phyloP scores from a whole-genome alignment of 768 basidiomycete species.

The Hydnomerulius pinastri region DNA sequence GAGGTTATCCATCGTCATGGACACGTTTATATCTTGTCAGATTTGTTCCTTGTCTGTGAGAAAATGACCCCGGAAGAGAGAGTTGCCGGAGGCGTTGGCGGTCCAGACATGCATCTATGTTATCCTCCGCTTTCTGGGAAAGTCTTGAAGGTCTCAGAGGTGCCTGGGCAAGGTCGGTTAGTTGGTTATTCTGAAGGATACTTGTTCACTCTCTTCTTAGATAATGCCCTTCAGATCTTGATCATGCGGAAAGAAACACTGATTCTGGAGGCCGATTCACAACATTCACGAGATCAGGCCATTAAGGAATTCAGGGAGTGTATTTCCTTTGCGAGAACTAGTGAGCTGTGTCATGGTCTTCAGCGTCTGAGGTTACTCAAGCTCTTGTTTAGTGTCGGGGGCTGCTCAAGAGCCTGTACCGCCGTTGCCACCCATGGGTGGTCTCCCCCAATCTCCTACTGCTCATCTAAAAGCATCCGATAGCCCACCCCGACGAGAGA shows the following conservation, averaged over 20 bases:
- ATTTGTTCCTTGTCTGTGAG: conserved; percentile 90
- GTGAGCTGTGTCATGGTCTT: conserved; percentile 45
- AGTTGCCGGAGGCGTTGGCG: conserved; percentile 47
- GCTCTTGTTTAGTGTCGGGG: conserved; percentile 47
- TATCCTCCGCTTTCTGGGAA: conserved; percentile 97
- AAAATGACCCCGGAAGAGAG: conserved; percentile 72
- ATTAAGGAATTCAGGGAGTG: conserved; percentile 77
- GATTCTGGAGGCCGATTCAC: conserved; percentile 61
- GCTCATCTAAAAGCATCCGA: not conserved
- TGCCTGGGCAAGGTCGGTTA: conserved; percentile 58
- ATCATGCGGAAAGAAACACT: conserved; percentile 90
- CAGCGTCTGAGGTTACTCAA: conserved; percentile 4
- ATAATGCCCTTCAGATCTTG: conserved; percentile 69
- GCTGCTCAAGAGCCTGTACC: conserved; percentile 67
- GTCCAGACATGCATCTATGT: conserved; percentile 85
- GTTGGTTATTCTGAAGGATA: conserved; percentile 1
- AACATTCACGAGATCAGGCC: conserved; percentile 59
- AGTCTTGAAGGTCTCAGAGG: conserved; percentile 73
- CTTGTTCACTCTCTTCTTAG: conserved; percentile 41
- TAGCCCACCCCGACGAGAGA: conserved; percentile 8
- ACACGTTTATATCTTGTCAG: conserved; percentile 87
- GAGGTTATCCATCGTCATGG: conserved; percentile 77
- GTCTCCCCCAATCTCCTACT: conserved; percentile 29
- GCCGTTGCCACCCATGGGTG: conserved; percentile 55
- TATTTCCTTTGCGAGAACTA: conserved; percentile 72